Base-by-base conservation (phyloP, 1,139 yeast species). In the Kurtzmaniella natalensis region DNA sequence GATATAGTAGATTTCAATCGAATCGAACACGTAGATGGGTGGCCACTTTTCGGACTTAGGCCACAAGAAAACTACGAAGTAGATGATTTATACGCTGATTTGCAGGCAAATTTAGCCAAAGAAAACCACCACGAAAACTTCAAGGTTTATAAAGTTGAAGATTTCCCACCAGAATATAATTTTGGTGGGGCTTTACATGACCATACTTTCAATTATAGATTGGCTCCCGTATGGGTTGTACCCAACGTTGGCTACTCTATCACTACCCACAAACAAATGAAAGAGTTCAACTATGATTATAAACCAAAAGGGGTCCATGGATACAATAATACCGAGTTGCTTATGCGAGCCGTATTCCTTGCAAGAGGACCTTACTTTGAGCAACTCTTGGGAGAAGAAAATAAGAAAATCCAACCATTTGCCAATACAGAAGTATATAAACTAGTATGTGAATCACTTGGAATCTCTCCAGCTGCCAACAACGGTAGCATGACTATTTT, bases 161-260 rank as follows among this genome's bases (percentile, higher is more conserved):
- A 81, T 21, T 53, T 85, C 26, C 89, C 92, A 0, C 44, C 53
- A 7, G 77, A 75, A 37, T 79, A 83, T 75, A 57, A 80, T 18
- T 84, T 84, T 59, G 88, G 89, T 6, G 79, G 81, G 10, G 46
- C 57, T 1, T 20, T 42, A 1, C 40, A 54, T 7, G 61, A 57
- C 13, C 71, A 72, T 37, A 50, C 50, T 30, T 83, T 70, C 48
- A 63, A 70, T 37, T 65, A 76, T 33, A 67, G 95, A 39, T 63
- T 86, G 24, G 95, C 96, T 0, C 95, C 95, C 1, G 56, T 88
- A 11, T 86, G 96, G 92, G 57, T 89, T 3, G 63, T 88, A 2
- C 96, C 96, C 0, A 70, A 78, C 21, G 80, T 85, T 5, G 96
- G 96, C 0, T 88, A 83, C 61, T 67, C 84, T 0, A 58, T 87